phyloP scores from a whole-genome alignment of 257 asterid genomes.

The Fraxinus cuspidata region DNA sequence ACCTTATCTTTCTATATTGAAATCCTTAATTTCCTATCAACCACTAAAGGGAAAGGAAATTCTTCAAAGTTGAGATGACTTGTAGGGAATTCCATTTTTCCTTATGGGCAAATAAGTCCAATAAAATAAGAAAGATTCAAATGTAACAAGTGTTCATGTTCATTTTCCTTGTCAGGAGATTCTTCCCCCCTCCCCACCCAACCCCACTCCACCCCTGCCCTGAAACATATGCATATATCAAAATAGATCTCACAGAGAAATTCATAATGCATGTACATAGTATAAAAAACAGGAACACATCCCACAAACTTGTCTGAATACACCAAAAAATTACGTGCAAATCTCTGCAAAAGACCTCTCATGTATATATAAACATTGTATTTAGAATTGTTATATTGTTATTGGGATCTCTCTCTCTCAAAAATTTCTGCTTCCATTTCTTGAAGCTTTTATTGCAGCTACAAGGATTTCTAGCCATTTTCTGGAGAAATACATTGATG shows the following conservation, averaged over 20 bases:
- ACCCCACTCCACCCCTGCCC: background rate
- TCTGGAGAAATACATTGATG: background rate
- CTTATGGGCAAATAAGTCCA: conserved; percentile 29
- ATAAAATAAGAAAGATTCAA: conserved; percentile 17
- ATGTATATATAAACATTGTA: background rate
- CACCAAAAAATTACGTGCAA: background rate
- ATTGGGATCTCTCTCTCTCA: background rate
- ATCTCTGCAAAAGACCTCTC: background rate
- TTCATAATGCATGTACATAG: background rate
- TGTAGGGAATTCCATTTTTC: background rate
- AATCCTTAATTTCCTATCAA: background rate
- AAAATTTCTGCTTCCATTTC: background rate
- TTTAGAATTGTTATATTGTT: background rate
- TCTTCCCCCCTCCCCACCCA: conserved; percentile 18
- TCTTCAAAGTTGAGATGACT: conserved; percentile 5
- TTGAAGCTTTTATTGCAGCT: background rate
- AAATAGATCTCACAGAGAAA: background rate
- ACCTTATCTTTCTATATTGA: too few relatives aligned
- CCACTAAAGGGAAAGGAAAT: background rate
- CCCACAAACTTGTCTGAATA: background rate
- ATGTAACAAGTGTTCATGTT: conserved; percentile 41
- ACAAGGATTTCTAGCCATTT: background rate
- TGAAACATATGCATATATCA: background rate
- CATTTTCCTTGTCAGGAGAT: conserved; percentile 40
- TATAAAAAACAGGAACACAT: background rate